Conservation (phyloP, 2,329 filamentous ascomycete species). For the Neofusicoccum laricinum region DNA sequence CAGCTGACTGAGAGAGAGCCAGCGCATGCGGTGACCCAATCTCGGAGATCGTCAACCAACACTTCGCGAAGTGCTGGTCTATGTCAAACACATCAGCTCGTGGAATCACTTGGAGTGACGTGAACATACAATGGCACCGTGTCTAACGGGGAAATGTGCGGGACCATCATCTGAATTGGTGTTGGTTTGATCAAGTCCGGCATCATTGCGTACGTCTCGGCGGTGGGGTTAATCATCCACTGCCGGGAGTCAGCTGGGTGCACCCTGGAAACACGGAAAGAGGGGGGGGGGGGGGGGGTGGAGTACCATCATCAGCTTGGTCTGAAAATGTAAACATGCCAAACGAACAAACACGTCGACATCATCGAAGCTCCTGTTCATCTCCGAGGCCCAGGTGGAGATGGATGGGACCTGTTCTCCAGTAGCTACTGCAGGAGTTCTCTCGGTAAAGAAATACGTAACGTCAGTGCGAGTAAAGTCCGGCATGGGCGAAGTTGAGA, state of each 20-base stretch:
- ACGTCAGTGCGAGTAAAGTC: neutral
- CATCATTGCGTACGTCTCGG: slow-evolving; percentile 13
- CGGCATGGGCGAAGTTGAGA: neutral
- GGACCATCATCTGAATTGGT: slow-evolving; percentile 14
- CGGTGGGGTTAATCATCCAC: slow-evolving; percentile 16
- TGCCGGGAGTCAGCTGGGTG: neutral
- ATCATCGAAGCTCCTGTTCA: slow-evolving; percentile 14
- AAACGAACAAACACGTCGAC: slow-evolving; percentile 15
- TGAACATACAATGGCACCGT: slow-evolving; percentile 10
- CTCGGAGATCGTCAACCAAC: slow-evolving; percentile 8
- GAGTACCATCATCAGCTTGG: slow-evolving; percentile 11
- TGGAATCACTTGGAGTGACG: neutral
- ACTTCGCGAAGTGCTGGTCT: slow-evolving; percentile 10
- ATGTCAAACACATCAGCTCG: neutral
- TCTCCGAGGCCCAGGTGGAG: slow-evolving; percentile 10
- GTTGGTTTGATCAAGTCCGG: slow-evolving; percentile 14
- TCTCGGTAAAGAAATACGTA: neutral
- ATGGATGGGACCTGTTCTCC: neutral
- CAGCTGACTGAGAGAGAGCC: slow-evolving; percentile 10
- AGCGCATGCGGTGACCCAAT: slow-evolving; percentile 11
- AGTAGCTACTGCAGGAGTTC: neutral
- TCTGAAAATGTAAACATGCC: slow-evolving; percentile 12
- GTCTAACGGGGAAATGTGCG: slow-evolving; percentile 9
- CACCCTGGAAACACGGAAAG: neutral
- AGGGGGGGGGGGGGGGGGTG: neutral